Percentiles rank a stretch among this genome's conserved stretches.
Evolutionary conservation across 805 yeast genomes (phyloP).

Genomic region (Monosporozyma solicola): DNA sequence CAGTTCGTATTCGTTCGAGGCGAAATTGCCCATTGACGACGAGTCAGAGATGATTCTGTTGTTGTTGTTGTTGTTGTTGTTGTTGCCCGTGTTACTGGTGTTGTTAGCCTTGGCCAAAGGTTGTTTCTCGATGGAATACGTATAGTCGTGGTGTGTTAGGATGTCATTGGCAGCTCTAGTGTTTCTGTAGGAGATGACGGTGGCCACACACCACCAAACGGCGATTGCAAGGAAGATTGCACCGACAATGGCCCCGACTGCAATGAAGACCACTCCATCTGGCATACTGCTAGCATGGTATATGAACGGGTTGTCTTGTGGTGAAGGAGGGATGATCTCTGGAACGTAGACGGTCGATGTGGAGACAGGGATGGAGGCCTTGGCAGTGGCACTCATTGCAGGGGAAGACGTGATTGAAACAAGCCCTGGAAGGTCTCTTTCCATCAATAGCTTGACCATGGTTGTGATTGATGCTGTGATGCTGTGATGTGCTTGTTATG

Average conservation of each 20-base stretch:
- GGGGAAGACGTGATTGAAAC: too few species aligned
- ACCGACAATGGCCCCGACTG: conserved; percentile 63
- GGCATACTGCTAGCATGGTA: conserved; percentile 40
- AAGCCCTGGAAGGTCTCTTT: neutral
- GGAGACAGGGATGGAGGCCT: conserved; percentile 1
- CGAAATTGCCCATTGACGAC: conserved; percentile 1
- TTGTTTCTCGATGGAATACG: neutral
- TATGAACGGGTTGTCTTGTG: conserved; percentile 56
- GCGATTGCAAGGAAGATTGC: conserved; percentile 45
- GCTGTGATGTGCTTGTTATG: too few species aligned
- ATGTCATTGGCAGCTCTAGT: conserved; percentile 33
- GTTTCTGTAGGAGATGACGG: conserved; percentile 40
- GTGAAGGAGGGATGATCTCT: conserved; percentile 43
- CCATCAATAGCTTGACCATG: neutral
- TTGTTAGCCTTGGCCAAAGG: neutral
- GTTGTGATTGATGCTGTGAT: conserved; percentile 3
- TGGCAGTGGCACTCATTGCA: neutral
- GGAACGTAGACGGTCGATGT: conserved; percentile 22
- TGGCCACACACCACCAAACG: conserved; percentile 43
- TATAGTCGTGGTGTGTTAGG: neutral
- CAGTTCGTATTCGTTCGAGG: neutral
- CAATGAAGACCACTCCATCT: conserved; percentile 75
- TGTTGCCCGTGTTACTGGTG: neutral
- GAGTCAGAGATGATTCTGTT: conserved; percentile 3
- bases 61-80: neutral